Evolutionary conservation across 192 early-diverging fungal species (phyloP).

Genomic region (Umbelopsis sp.): DNA sequence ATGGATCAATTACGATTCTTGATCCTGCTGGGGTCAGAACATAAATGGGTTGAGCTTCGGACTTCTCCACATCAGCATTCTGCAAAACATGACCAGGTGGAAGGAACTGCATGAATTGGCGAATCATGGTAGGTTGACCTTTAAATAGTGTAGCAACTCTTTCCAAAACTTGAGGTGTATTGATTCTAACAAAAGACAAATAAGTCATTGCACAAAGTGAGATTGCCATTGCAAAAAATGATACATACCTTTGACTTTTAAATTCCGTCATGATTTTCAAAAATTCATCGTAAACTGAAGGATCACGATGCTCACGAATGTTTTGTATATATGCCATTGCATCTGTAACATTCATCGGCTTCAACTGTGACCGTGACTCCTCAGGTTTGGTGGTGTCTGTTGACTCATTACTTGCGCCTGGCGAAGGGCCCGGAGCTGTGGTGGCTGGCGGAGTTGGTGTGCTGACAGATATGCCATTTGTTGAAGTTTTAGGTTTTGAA

Average conservation of each 20-base stretch:
- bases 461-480: conserved; percentile 1
- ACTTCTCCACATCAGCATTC: conserved; percentile 19
- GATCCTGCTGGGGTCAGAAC: conserved; percentile 25
- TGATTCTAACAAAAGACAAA: conserved; percentile 17
- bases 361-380: neutral
- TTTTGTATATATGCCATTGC: conserved; percentile 31
- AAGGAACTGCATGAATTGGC: conserved; percentile 31
- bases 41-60: conserved; percentile 20
- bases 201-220: too few species aligned
- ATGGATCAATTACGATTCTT: conserved; percentile 26
- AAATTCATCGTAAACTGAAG: conserved; percentile 21
- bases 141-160: conserved; percentile 29
- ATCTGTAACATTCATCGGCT: conserved; percentile 22
- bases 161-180: conserved; percentile 32
- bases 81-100: conserved; percentile 32
- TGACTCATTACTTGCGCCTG: neutral
- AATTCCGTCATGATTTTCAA: conserved; percentile 32
- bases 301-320: conserved; percentile 18
- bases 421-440: neutral
- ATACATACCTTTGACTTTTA: conserved; percentile 29
- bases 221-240: too few species aligned
- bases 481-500: conserved; percentile 9
- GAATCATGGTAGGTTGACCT: conserved; percentile 33
- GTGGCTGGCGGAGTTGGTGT: neutral
- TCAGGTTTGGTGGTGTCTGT: neutral